Conservation (phyloP, 179 eudicot genomes). For the Vitellaria paradoxa region DNA sequence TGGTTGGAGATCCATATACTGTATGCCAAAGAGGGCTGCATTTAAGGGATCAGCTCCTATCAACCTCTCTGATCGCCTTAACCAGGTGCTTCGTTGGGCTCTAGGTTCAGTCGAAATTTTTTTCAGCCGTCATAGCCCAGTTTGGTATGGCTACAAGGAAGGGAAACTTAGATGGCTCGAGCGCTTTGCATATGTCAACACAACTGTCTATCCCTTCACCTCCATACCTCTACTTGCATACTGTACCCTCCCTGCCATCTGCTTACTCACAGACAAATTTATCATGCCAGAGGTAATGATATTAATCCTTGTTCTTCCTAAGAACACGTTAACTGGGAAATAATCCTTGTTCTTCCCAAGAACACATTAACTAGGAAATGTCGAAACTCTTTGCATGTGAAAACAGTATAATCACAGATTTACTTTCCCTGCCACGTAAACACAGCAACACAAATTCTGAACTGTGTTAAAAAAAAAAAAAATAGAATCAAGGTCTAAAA, state of each 20-base stretch:
- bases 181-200: slow-evolving; percentile 78
- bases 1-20: slow-evolving; percentile 90
- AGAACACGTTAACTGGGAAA: neutral
- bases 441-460: neutral
- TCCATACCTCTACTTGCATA: slow-evolving; percentile 78
- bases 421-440: neutral
- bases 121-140: slow-evolving; percentile 83
- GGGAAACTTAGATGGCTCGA: slow-evolving; percentile 82
- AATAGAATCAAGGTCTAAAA: neutral
- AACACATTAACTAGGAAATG: neutral
- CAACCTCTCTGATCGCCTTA: slow-evolving; percentile 79
- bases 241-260: slow-evolving; percentile 83
- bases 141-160: slow-evolving; percentile 68
- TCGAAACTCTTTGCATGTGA: neutral
- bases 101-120: slow-evolving; percentile 91
- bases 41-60: slow-evolving; percentile 86
- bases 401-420: neutral
- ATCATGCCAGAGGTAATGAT: slow-evolving; percentile 86
- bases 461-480: neutral
- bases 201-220: slow-evolving; percentile 86
- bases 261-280: slow-evolving; percentile 85
- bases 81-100: slow-evolving; percentile 94
- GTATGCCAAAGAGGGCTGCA: slow-evolving; percentile 84
- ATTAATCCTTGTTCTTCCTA: neutral
- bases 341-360: neutral